Base-by-base conservation (phyloP, 2,329 filamentous ascomycete genomes). In the Macrophomina pseudophaseolina region DNA sequence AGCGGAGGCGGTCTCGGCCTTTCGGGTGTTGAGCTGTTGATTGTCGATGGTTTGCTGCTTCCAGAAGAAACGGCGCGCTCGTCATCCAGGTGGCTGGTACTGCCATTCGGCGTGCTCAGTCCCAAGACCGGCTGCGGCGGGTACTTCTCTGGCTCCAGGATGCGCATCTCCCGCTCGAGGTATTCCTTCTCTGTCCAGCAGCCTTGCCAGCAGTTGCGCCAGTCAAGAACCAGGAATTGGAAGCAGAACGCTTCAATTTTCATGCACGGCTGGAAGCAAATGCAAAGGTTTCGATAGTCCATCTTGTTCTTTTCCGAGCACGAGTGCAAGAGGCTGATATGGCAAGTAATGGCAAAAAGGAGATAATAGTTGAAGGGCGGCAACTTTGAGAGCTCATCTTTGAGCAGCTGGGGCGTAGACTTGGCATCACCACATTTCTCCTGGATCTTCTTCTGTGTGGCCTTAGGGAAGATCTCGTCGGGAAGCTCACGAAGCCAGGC, bases 281-380 rank as follows among this genome's bases (percentile, higher is more conserved):
- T 97, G 80, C 93, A 97, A 30, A 98, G 83, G 71, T 97, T 97
- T 75, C 92, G 89, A 76, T 94, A 97, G 76, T 97, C 93, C 94
- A 98, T 98, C 82, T 97, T 97, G 86, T 97, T 98, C 83, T 94
- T 94, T 70, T 96, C 92, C 30, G 93, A 91, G 78, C 97, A 94
- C 1, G 92, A 93, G 72, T 97, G 89, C 9, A 98, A 86, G 32
- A 97, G 86, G 73, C 93, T 97, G 58, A 98, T 88, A 74, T 98
- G 94, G 79, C 94, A 97, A 40, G 94, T 98, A 72, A 97, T 97
- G 73, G 94, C 94, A 77, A 98, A 98, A 5, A 98, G 88, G 14
- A 98, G 90, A 75, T 98, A 97, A 80, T 98, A 98, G 80, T 97
- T 97, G 84, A 95, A 97, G 0, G 94, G 94, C 6, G 94, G 92